Evolutionary conservation across 495 filamentous ascomycete genomes (phyloP).

Genomic region (Rhypophila decipiens): DNA sequence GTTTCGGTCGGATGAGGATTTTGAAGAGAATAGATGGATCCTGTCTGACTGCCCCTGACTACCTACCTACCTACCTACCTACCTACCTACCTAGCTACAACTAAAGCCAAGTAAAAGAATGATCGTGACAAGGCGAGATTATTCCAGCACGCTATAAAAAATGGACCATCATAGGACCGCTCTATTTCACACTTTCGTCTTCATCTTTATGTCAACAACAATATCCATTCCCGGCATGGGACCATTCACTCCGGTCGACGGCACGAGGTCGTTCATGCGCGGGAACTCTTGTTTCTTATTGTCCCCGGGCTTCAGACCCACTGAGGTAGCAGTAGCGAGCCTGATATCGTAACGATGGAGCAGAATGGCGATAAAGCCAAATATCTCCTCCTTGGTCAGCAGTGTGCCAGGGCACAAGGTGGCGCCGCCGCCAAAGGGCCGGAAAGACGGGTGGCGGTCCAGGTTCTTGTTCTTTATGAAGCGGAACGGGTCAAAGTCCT

Average conservation of each 20-base stretch:
- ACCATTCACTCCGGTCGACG: background rate
- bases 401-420: slow-evolving; percentile 24
- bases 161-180: too few species aligned
- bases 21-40: too few species aligned
- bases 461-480: slow-evolving; percentile 11
- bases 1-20: too few species aligned
- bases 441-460: slow-evolving; percentile 10
- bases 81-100: background rate
- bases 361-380: slow-evolving; percentile 20
- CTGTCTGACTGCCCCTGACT: too few species aligned
- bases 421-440: slow-evolving; percentile 27
- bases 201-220: background rate
- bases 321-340: background rate
- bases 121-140: too few species aligned
- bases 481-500: slow-evolving; percentile 13
- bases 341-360: slow-evolving; percentile 19
- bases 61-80: background rate
- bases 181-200: background rate
- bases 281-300: background rate
- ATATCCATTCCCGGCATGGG: background rate
- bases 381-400: slow-evolving; percentile 14
- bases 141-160: too few species aligned
- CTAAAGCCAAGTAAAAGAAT: too few species aligned
- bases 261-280: background rate
- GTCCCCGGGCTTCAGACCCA: background rate